phyloP scores from a whole-genome alignment of 176 grass and related monocot species.

The Oryza longistaminata region DNA sequence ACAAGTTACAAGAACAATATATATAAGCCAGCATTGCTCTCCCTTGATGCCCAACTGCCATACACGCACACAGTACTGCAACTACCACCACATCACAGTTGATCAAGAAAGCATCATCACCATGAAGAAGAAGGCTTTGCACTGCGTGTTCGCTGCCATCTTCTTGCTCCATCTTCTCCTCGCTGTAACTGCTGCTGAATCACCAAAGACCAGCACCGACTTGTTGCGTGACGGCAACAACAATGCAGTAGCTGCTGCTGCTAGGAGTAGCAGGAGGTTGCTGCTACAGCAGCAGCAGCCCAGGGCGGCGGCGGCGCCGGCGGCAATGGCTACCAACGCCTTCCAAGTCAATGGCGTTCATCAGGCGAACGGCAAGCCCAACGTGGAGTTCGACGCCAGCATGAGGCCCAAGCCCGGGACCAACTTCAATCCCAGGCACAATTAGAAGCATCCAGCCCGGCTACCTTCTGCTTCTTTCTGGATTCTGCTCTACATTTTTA shows the following conservation, averaged over 20 bases:
- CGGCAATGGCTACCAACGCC: not conserved
- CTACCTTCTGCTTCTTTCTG: not conserved
- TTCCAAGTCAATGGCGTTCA: not conserved
- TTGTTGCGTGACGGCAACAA: not conserved
- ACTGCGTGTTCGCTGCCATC: not conserved
- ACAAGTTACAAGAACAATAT: not conserved
- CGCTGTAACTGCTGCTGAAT: too few relatives aligned
- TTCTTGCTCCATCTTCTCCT: conserved; percentile 23
- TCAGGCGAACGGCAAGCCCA: not conserved
- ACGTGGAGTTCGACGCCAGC: conserved; percentile 44
- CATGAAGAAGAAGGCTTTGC: not conserved
- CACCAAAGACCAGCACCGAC: not conserved
- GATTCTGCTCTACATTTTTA: not conserved
- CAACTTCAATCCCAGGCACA: conserved; percentile 38
- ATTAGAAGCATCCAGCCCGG: not conserved
- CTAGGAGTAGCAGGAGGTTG: conserved; percentile 9
- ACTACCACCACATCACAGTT: not conserved
- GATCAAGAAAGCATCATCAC: not conserved
- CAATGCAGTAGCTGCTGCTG: not conserved
- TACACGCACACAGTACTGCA: not conserved
- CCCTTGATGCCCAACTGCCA: not conserved
- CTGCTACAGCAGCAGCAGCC: not conserved
- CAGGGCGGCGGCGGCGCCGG: not conserved
- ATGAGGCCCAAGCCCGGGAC: conserved; percentile 8
- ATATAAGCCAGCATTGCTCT: not conserved